Percentiles rank a stretch among this genome's conserved stretches.
phyloP scores from a whole-genome alignment of 495 filamentous ascomycete genomes.

The Xylaria telfairii region DNA sequence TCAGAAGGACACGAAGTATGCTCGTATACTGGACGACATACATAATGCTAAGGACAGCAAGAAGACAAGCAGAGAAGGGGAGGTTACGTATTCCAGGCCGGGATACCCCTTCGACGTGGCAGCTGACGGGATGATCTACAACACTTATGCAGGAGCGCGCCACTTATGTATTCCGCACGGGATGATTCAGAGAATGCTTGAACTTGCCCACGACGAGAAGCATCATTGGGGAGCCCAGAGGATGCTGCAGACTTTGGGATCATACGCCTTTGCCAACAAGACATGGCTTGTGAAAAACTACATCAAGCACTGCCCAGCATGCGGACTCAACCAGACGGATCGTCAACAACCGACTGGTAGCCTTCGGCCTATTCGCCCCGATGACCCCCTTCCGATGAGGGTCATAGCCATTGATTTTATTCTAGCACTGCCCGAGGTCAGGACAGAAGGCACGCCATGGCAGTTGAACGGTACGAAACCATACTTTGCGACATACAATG shows the following conservation, averaged over 20 bases:
- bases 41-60: no score
- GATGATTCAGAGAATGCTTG: background rate
- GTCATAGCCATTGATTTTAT: background rate
- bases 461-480: no score
- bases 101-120: no score
- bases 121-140: background rate
- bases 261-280: background rate
- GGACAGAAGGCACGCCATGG: no score
- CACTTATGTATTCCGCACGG: background rate
- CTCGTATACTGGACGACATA: background rate
- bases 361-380: background rate
- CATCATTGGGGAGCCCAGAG: background rate
- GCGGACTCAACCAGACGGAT: background rate
- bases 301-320: background rate
- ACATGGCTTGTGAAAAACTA: background rate
- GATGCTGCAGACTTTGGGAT: background rate
- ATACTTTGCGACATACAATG: no score
- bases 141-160: background rate
- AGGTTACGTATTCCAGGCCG: no score
- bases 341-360: background rate
- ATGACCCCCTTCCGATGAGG: background rate
- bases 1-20: background rate
- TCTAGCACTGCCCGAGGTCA: no score
- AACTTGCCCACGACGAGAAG: background rate
- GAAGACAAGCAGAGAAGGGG: no score